Conservation (phyloP, 805 yeast genomes). For the Kluyveromyces siamensis region DNA sequence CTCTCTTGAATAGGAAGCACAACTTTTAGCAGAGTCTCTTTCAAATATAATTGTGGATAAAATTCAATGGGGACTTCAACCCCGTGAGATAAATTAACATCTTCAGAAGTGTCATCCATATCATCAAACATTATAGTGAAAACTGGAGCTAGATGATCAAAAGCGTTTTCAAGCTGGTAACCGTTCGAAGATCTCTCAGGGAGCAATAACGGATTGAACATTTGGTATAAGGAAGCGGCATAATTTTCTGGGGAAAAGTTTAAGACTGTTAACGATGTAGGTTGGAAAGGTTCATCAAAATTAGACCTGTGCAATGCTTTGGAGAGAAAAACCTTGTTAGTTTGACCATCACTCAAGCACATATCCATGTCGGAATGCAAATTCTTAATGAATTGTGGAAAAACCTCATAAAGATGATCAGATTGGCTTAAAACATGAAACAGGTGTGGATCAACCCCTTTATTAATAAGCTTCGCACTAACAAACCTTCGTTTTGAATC, state of each 20-base stretch:
- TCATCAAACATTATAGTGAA: slow-evolving; percentile 26
- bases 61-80: slow-evolving; percentile 26
- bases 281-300: slow-evolving; percentile 11
- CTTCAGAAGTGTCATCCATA: slow-evolving; percentile 20
- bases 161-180: slow-evolving; percentile 17
- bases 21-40: slow-evolving; percentile 19
- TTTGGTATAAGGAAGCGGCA: slow-evolving; percentile 23
- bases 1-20: slow-evolving; percentile 15
- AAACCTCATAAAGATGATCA: slow-evolving; percentile 23
- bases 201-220: slow-evolving; percentile 25
- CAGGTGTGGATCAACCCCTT: slow-evolving; percentile 14
- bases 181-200: slow-evolving; percentile 17
- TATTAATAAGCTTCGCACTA: slow-evolving; percentile 13
- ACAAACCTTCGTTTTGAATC: slow-evolving; percentile 18
- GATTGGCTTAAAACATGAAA: slow-evolving; percentile 12
- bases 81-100: slow-evolving; percentile 13
- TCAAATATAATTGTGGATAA: slow-evolving; percentile 28
- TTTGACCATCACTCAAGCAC: slow-evolving; percentile 9
- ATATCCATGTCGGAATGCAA: slow-evolving; percentile 15
- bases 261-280: slow-evolving; percentile 19
- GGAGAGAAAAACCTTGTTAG: slow-evolving; percentile 17
- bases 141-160: slow-evolving; percentile 20
- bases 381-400: slow-evolving; percentile 23
- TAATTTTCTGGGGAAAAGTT: slow-evolving; percentile 29
- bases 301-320: slow-evolving; percentile 18